Conservation (phyloP, 495 filamentous ascomycete species). For the Lasiosphaeriaceae sp. region DNA sequence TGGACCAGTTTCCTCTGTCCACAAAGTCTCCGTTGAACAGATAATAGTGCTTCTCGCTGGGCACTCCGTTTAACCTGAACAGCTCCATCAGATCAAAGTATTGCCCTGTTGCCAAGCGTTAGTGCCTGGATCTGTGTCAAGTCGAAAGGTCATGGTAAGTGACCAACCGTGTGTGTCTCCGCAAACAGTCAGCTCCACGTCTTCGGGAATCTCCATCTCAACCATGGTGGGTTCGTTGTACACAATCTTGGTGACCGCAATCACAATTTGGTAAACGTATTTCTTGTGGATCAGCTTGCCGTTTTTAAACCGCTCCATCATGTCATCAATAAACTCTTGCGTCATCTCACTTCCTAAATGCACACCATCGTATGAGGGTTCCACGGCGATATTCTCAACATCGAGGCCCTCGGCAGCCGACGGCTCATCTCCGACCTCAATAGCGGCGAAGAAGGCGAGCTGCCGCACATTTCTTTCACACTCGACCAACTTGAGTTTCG, state of each 20-base stretch:
- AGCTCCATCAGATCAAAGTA: constrained; percentile 96
- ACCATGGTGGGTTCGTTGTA: constrained; percentile 96
- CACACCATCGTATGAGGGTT: constrained; percentile 80
- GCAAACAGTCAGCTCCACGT: constrained; percentile 82
- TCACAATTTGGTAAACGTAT: constrained; percentile 94
- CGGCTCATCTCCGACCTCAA: constrained; percentile 86
- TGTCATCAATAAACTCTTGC: constrained; percentile 91
- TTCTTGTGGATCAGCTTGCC: constrained; percentile 94
- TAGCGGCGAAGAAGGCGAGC: constrained; percentile 87
- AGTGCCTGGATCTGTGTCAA: constrained; percentile 4
- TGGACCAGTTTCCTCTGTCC: constrained; percentile 95
- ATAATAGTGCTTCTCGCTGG: constrained; percentile 80
- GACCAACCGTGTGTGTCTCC: constrained; percentile 89
- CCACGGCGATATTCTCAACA: constrained; percentile 77
- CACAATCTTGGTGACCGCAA: constrained; percentile 84
- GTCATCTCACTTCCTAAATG: constrained; percentile 82
- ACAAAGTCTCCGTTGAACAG: constrained; percentile 99
- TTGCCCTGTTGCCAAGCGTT: constrained; percentile 61
- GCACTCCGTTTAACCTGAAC: constrained; percentile 85
- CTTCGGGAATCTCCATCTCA: constrained; percentile 77
- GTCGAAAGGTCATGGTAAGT: not conserved
- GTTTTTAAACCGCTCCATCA: constrained; percentile 91
- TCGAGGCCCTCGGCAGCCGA: constrained; percentile 89
- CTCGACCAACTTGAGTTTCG: constrained; percentile 82
- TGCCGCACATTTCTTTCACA: constrained; percentile 90